Base-by-base conservation (phyloP, 768 basidiomycete species). In the Candolleomyces eurysporus region DNA sequence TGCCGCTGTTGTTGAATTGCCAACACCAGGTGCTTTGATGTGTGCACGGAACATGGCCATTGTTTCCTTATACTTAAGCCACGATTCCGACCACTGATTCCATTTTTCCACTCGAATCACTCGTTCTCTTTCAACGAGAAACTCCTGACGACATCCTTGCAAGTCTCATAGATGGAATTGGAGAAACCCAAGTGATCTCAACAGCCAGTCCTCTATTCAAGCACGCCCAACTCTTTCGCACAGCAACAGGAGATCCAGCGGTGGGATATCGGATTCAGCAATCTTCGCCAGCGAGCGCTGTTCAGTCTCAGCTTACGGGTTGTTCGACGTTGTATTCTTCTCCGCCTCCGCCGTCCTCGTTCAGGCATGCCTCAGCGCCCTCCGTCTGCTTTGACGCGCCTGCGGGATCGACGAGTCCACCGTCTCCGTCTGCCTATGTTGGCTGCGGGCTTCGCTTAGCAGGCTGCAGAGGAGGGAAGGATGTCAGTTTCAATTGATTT, bases 401-500 rank as follows among this genome's bases (percentile, higher is more conserved):
- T 21, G 43, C 65, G 17, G 16, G 16, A 49, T 59, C 71, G n/a
- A 62, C 56, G 61, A 61, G 68, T 61, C 49, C 71, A 49, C 50
- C 68, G 22, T 64, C 69, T 17, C 59, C 26, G 68, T 69, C 21
- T 51, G 19, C 57, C 42, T 9, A 26, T 32, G 40, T 19, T 49
- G 1, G 16, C 48, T 39, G 17, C 48, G 17, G 32, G 46, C 10
- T 19, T 52, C 31, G 51, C 69, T 11, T 63, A 68, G 16, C 65
- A 71, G n/a, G 26, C 26, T 30, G 21, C 51, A 11, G 30, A 91
- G 66, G 90, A 92, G 70, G 88, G 90, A 17, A 91, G 88, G 69
- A 79, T 93, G 76, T 91, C 90, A 10, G 79, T 93, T 21, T 85
- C 91, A 4, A 92, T 93, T 63, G 91, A 93, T 73, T 92, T 92